Conservation (phyloP, 2,329 filamentous ascomycete genomes). For the Purpureocillium lavendulum region DNA sequence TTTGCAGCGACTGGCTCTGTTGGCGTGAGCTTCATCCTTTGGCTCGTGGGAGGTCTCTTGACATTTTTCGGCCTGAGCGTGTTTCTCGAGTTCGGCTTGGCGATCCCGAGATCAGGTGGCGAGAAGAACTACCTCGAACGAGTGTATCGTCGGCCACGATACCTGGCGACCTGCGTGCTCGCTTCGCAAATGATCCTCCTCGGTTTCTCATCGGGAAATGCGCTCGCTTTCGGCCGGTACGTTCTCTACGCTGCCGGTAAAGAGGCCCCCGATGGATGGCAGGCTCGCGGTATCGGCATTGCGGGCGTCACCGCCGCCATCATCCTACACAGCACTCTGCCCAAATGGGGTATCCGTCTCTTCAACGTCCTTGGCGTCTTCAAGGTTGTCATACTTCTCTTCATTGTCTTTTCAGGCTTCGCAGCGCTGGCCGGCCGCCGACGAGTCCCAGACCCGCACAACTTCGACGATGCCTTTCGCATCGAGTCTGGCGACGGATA, state of each 20-base stretch:
- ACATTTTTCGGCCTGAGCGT: slow-evolving; percentile 40
- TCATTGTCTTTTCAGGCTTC: slow-evolving; percentile 54
- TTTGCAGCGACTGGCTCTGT: slow-evolving; percentile 44
- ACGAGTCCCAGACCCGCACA: slow-evolving; percentile 39
- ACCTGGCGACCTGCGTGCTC: slow-evolving; percentile 50
- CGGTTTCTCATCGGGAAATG: slow-evolving; percentile 45
- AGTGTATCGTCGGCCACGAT: slow-evolving; percentile 50
- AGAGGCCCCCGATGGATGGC: slow-evolving; percentile 40
- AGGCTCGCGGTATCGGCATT: slow-evolving; percentile 46
- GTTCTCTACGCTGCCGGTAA: slow-evolving; percentile 44
- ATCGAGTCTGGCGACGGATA: slow-evolving; percentile 34
- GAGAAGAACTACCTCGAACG: slow-evolving; percentile 60
- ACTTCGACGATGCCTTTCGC: slow-evolving; percentile 48
- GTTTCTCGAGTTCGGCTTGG: slow-evolving; percentile 55
- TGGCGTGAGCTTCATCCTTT: slow-evolving; percentile 14
- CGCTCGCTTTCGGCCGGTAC: slow-evolving; percentile 41
- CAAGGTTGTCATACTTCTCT: slow-evolving; percentile 50
- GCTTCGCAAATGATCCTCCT: slow-evolving; percentile 54
- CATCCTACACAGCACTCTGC: slow-evolving; percentile 39
- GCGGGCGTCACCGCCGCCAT: slow-evolving; percentile 47
- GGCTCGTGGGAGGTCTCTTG: slow-evolving; percentile 20
- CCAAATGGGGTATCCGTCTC: slow-evolving; percentile 50
- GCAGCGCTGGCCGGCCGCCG: slow-evolving; percentile 44
- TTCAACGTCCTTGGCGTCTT: slow-evolving; percentile 52
- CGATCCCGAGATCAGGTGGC: slow-evolving; percentile 53